Conservation (phyloP, 768 basidiomycete species). For the Hygrocybe coccinea region DNA sequence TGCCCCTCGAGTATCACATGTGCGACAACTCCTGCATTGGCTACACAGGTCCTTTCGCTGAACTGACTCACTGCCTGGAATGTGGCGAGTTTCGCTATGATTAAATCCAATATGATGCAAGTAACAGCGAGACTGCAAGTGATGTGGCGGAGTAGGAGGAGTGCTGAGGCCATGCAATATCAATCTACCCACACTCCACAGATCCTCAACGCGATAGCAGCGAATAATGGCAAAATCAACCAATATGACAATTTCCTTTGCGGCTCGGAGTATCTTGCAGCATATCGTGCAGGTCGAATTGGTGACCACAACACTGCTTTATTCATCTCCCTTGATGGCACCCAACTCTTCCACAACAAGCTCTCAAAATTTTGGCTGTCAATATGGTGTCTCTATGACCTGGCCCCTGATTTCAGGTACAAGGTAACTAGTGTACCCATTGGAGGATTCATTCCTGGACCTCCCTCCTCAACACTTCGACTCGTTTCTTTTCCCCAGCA, state of each 20-base stretch:
- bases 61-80: conserved; percentile 24
- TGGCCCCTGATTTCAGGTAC: conserved; percentile 26
- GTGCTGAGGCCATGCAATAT: conserved; percentile 27
- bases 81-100: conserved; percentile 33
- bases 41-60: conserved; percentile 34
- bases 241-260: too few species aligned
- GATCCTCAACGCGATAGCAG: too few species aligned
- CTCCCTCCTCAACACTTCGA: conserved; percentile 33
- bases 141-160: conserved; percentile 16
- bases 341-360: conserved; percentile 33
- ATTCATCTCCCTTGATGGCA: too few species aligned
- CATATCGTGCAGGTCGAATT: too few species aligned
- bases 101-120: too few species aligned
- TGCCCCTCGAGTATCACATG: conserved; percentile 35
- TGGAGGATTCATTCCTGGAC: conserved; percentile 32
- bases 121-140: conserved; percentile 30
- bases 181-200: conserved; percentile 7
- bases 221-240: too few species aligned
- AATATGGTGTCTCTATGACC: conserved; percentile 32
- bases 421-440: conserved; percentile 28
- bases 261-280: too few species aligned
- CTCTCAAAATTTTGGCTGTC: conserved; percentile 38
- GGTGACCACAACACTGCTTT: too few species aligned
- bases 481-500: conserved; percentile 28
- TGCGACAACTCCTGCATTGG: conserved; percentile 39